Evolutionary conservation across 1,284 basidiomycete genomes (phyloP).

Genomic region (Cutaneotrichosporon mucoides): DNA sequence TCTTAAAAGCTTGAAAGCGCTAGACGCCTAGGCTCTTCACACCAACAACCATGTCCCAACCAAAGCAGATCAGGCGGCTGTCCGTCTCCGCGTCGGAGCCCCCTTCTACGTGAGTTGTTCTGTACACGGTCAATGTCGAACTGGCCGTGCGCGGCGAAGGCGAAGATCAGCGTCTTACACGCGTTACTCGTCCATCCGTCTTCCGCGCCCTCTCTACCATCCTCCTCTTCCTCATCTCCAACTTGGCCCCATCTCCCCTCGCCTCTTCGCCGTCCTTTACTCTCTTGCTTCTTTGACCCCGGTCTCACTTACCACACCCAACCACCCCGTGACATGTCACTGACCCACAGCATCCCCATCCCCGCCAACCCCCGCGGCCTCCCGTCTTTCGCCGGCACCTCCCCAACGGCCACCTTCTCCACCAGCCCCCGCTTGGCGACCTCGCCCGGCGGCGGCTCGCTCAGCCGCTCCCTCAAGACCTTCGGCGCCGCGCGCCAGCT

Average conservation of each 20-base stretch:
- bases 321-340: neutral
- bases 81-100: conserved; percentile 44
- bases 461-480: conserved; percentile 5
- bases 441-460: conserved; percentile 22
- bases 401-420: conserved; percentile 23
- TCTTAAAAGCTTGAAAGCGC: neutral
- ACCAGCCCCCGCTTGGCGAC: conserved; percentile 22
- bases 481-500: conserved; percentile 35
- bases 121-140: too few relatives aligned
- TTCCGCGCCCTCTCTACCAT: too few relatives aligned
- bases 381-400: conserved; percentile 25
- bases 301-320: too few relatives aligned
- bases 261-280: too few relatives aligned
- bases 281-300: too few relatives aligned
- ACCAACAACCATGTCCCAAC: conserved; percentile 7
- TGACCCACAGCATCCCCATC: conserved; percentile 43
- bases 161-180: too few relatives aligned
- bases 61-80: conserved; percentile 21
- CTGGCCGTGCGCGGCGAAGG: too few relatives aligned
- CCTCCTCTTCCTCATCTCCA: too few relatives aligned
- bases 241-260: too few relatives aligned
- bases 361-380: conserved; percentile 46
- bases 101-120: conserved; percentile 34
- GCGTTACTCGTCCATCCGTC: too few relatives aligned
- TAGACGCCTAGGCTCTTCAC: neutral